A percentile compares a stretch with the other conserved stretches of the same genome.
phyloP scores from a whole-genome alignment of 2,329 filamentous ascomycete genomes.

The Neobulgaria alba region DNA sequence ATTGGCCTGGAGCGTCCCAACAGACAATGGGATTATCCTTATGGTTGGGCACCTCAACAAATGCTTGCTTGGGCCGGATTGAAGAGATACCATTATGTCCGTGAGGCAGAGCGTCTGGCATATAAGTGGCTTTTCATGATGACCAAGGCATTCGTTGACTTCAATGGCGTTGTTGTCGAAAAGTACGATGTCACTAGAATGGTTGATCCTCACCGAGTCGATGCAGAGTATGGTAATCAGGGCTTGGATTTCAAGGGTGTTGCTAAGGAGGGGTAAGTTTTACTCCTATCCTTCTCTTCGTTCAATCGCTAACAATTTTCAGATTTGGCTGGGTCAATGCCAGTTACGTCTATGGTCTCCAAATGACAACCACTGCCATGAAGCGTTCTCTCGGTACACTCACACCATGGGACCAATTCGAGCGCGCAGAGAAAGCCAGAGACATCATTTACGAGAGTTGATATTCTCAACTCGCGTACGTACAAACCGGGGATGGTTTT shows the following conservation, averaged over 20 bases:
- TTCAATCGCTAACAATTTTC: constrained; percentile 19
- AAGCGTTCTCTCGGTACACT: constrained; percentile 79
- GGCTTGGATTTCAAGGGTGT: constrained; percentile 92
- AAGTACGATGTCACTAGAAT: constrained; percentile 95
- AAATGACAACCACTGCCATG: constrained; percentile 83
- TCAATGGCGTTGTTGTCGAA: constrained; percentile 95
- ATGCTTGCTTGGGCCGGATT: constrained; percentile 95
- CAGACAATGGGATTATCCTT: constrained; percentile 97
- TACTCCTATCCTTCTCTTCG: background rate
- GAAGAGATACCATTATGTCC: constrained; percentile 81
- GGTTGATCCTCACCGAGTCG: constrained; percentile 85
- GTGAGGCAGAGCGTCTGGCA: constrained; percentile 79
- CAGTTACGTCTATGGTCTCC: constrained; percentile 88
- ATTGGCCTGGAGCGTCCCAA: constrained; percentile 79
- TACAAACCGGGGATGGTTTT: background rate
- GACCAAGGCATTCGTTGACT: constrained; percentile 95
- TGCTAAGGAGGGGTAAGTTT: constrained; percentile 80
- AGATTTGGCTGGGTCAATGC: constrained; percentile 99
- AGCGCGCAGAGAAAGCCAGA: constrained; percentile 1
- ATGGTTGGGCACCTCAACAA: constrained; percentile 97
- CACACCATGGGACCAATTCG: constrained; percentile 50
- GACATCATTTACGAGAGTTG: constrained; percentile 1
- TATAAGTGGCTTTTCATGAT: constrained; percentile 99
- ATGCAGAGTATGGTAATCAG: constrained; percentile 97
- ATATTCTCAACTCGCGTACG: too few species aligned